Percentiles rank a stretch among this genome's conserved stretches.
Evolutionary conservation across 2,329 filamentous ascomycete species (phyloP).

Genomic region (Pseudopyricularia javanii): DNA sequence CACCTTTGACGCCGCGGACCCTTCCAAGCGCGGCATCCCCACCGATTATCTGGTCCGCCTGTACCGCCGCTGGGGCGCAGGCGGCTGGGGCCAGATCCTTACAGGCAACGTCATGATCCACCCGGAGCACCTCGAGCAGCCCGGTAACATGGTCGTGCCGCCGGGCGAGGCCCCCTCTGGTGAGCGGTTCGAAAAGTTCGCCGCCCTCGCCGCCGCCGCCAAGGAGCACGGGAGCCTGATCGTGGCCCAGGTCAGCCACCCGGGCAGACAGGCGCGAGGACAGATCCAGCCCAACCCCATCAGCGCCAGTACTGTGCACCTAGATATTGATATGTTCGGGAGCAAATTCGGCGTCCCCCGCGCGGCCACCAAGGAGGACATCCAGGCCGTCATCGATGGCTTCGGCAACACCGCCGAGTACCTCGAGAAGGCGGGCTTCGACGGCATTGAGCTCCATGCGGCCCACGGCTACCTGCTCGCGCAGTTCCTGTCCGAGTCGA

Average conservation of each 20-base stretch:
- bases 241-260: conserved; percentile 49
- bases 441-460: conserved; percentile 37
- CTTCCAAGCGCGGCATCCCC: conserved; percentile 32
- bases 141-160: conserved; percentile 48
- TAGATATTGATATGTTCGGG: conserved; percentile 5
- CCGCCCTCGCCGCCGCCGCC: conserved; percentile 35
- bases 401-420: conserved; percentile 52
- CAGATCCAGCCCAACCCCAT: conserved; percentile 21
- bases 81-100: conserved; percentile 21
- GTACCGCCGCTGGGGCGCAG: conserved; percentile 50
- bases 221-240: conserved; percentile 49
- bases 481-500: conserved; percentile 35
- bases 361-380: conserved; percentile 39
- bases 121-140: conserved; percentile 41
- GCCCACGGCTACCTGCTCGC: conserved; percentile 36
- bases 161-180: conserved; percentile 35
- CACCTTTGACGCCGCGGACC: conserved; percentile 42
- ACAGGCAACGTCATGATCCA: conserved; percentile 35
- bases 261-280: conserved; percentile 38
- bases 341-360: conserved; percentile 32
- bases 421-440: conserved; percentile 48
- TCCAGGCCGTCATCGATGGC: conserved; percentile 42
- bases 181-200: conserved; percentile 49
- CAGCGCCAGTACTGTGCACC: conserved; percentile 1
- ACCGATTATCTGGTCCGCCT: conserved; percentile 31